Conservation (phyloP, 805 yeast species). For the Teunomyces pallodes region DNA sequence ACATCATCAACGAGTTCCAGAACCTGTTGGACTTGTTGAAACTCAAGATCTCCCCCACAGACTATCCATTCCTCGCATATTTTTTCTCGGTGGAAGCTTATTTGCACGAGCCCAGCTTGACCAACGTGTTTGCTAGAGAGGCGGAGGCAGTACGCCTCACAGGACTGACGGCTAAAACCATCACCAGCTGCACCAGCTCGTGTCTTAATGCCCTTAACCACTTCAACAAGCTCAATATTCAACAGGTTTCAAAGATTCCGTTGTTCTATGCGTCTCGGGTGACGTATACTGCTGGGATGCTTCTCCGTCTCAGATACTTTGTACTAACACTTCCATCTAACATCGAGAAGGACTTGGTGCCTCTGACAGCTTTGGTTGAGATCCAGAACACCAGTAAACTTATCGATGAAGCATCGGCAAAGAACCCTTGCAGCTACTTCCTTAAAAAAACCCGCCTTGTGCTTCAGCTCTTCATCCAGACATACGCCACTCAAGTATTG, state of each 20-base stretch:
- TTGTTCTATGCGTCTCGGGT: conserved; percentile 54
- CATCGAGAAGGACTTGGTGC: conserved; percentile 45
- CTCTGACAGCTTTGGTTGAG: conserved; percentile 41
- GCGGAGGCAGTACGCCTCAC: conserved; percentile 17
- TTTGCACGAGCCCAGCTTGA: conserved; percentile 53
- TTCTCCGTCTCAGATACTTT: conserved; percentile 54
- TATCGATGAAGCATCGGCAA: conserved; percentile 26
- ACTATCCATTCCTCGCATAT: conserved; percentile 47
- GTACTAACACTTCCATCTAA: conserved; percentile 51
- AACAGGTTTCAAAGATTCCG: conserved; percentile 56
- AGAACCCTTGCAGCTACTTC: conserved; percentile 42
- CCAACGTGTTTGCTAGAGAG: conserved; percentile 17
- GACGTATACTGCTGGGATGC: conserved; percentile 64
- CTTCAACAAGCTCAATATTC: conserved; percentile 43
- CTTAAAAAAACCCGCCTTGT: conserved; percentile 55
- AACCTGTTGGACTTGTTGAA: conserved; percentile 41
- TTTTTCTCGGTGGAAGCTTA: conserved; percentile 65
- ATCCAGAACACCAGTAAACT: conserved; percentile 28
- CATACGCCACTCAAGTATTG: conserved; percentile 55
- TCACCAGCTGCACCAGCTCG: conserved; percentile 51
- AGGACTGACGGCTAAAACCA: conserved; percentile 37
- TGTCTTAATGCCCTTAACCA: conserved; percentile 52
- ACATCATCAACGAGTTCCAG: conserved; percentile 50
- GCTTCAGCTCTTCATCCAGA: conserved; percentile 57
- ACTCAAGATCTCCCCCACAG: conserved; percentile 33